A percentile compares a stretch with the other conserved stretches of the same genome.
Evolutionary conservation across 805 yeast genomes (phyloP).

Genomic region (Lipomyces japonicus): DNA sequence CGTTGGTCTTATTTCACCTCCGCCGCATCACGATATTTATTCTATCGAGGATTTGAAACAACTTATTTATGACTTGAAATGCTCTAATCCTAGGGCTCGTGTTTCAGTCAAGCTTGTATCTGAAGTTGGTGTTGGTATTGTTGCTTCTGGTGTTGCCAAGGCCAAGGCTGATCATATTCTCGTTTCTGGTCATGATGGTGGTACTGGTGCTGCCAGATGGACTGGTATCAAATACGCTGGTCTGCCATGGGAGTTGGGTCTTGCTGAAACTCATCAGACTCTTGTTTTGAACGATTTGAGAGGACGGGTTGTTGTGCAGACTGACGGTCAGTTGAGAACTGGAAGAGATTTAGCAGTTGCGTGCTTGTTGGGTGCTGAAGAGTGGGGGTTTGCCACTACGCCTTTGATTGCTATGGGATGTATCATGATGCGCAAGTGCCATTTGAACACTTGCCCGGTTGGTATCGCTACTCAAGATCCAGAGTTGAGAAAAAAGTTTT

Average conservation of each 20-base stretch:
- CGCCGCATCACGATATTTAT: slow-evolving; percentile 98
- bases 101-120: slow-evolving; percentile 95
- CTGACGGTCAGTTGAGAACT: slow-evolving; percentile 97
- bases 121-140: slow-evolving; percentile 98
- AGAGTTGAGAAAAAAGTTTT: slow-evolving; percentile 80
- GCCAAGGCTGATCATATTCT: slow-evolving; percentile 97
- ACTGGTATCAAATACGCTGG: slow-evolving; percentile 97
- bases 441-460: slow-evolving; percentile 90
- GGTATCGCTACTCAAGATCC: slow-evolving; percentile 99
- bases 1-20: slow-evolving; percentile 95
- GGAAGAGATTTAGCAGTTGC: slow-evolving; percentile 98
- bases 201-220: slow-evolving; percentile 99
- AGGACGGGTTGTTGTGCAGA: slow-evolving; percentile 91
- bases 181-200: slow-evolving; percentile 98
- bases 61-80: slow-evolving; percentile 90
- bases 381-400: slow-evolving; percentile 96
- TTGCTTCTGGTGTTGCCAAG: slow-evolving; percentile 98
- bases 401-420: slow-evolving; percentile 98
- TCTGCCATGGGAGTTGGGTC: slow-evolving; percentile 97
- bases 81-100: slow-evolving; percentile 95
- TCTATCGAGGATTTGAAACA: slow-evolving; percentile 97
- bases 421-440: slow-evolving; percentile 94
- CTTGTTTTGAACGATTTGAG: slow-evolving; percentile 91
- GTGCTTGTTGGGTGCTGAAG: slow-evolving; percentile 94
- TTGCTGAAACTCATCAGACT: slow-evolving; percentile 98